phyloP scores from a whole-genome alignment of 2,329 filamentous ascomycete genomes.

The Aureobasidium pullulans region DNA sequence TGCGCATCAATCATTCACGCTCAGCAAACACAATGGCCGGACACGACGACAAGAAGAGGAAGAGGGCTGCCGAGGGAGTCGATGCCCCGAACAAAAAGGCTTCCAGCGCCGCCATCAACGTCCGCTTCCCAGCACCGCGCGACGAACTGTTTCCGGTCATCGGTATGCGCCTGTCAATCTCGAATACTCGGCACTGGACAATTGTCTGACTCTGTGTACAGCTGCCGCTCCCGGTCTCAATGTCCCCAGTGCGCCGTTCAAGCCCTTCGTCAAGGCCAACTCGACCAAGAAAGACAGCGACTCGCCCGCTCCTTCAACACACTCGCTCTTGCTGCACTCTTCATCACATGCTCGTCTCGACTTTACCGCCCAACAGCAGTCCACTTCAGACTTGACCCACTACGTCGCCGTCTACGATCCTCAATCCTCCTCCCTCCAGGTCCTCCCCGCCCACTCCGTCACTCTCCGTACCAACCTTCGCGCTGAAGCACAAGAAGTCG shows the following conservation, averaged over 20 bases:
- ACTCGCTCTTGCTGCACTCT: slow-evolving; percentile 53
- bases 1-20: background rate
- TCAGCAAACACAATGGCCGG: slow-evolving; percentile 21
- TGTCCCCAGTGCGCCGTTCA: slow-evolving; percentile 41
- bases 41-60: slow-evolving; percentile 43
- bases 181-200: no score
- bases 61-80: slow-evolving; percentile 38
- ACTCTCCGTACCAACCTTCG: slow-evolving; percentile 46
- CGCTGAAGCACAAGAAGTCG: slow-evolving; percentile 35
- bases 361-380: slow-evolving; percentile 40
- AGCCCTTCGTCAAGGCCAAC: slow-evolving; percentile 38
- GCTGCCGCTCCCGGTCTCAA: slow-evolving; percentile 26
- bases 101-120: slow-evolving; percentile 22
- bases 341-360: slow-evolving; percentile 54
- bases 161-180: slow-evolving; percentile 9
- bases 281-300: slow-evolving; percentile 18
- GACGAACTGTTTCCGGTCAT: slow-evolving; percentile 17
- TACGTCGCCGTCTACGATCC: slow-evolving; percentile 57
- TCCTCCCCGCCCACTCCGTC: slow-evolving; percentile 48
- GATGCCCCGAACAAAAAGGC: slow-evolving; percentile 34
- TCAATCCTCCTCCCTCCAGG: slow-evolving; percentile 42
- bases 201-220: slow-evolving; percentile 7
- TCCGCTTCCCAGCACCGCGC: slow-evolving; percentile 17
- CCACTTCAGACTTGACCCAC: slow-evolving; percentile 38
- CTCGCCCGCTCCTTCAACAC: slow-evolving; percentile 31